Conservation (phyloP, 345 rosid genomes). For the Populus pruinosa region DNA sequence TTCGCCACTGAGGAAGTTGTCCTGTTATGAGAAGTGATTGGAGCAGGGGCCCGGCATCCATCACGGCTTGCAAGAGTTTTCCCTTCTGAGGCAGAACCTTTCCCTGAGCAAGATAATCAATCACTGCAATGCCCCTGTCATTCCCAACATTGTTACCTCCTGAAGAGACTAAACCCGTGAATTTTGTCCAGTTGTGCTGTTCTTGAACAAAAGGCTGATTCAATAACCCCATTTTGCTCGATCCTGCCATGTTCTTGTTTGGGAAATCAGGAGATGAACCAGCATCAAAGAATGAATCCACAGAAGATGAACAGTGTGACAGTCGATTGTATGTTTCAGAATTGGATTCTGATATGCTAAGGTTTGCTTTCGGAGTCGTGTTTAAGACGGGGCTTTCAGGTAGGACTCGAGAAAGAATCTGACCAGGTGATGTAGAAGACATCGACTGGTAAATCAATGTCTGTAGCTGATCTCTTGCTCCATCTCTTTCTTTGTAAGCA, state of each 20-base stretch:
- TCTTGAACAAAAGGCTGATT: not conserved
- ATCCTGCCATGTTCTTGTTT: not conserved
- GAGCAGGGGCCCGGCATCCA: slow-evolving; percentile 37
- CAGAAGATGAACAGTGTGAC: not conserved
- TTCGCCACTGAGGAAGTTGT: slow-evolving; percentile 43
- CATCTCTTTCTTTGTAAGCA: slow-evolving; percentile 35
- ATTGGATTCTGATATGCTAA: not conserved
- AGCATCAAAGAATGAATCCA: not conserved
- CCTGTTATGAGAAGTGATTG: slow-evolving; percentile 31
- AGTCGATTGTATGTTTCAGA: not conserved
- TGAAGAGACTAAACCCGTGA: not conserved
- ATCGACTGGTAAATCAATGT: slow-evolving; percentile 12
- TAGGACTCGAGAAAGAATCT: not conserved
- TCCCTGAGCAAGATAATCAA: slow-evolving; percentile 21
- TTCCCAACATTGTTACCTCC: not conserved
- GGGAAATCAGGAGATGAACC: slow-evolving; percentile 1
- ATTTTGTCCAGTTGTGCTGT: not conserved
- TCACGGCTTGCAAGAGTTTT: slow-evolving; percentile 37
- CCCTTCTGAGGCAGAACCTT: slow-evolving; percentile 44
- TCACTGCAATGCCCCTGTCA: not conserved
- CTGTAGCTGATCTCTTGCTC: slow-evolving; percentile 30
- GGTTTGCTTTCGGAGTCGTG: not conserved
- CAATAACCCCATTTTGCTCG: not conserved
- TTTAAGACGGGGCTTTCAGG: not conserved
- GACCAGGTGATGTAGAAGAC: not conserved